Percentiles rank a stretch among this genome's conserved stretches.
Evolutionary conservation across 306 rosid species (phyloP).

Genomic region (Aeschynomene evenia): DNA sequence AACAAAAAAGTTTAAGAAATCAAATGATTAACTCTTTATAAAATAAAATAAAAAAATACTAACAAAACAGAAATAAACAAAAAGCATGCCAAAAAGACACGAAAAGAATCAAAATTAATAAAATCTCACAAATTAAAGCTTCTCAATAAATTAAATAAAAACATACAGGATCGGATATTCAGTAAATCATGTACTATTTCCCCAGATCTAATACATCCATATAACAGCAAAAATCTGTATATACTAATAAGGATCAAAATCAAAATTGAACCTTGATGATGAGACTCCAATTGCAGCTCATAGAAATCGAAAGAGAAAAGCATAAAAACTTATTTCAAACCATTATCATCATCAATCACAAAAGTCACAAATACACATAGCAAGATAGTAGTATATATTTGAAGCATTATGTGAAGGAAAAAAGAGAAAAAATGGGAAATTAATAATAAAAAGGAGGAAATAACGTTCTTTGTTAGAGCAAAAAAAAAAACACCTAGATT

Average conservation of each 20-base stretch:
- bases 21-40: not conserved
- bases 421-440: not conserved
- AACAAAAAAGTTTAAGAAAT: not conserved
- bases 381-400: not conserved
- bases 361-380: not conserved
- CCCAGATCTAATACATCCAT: conserved; percentile 33
- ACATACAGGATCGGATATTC: conserved; percentile 8
- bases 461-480: not conserved
- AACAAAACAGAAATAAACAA: not conserved
- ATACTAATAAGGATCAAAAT: conserved; percentile 12
- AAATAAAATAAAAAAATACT: too few relatives aligned
- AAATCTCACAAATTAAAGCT: not conserved
- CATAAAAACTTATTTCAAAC: conserved; percentile 1
- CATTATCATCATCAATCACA: not conserved
- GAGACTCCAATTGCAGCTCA: not conserved
- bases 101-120: not conserved
- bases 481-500: conserved; percentile 8
- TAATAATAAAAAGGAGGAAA: not conserved
- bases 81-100: not conserved
- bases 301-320: not conserved
- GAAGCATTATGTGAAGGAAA: not conserved
- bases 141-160: not conserved
- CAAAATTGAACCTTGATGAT: not conserved
- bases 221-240: not conserved
- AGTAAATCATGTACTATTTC: conserved; percentile 24